Evolutionary conservation across 257 asterid genomes (phyloP), one percentile per base, ranked within the genome.

Genomic region (Cordia subcordata): DNA sequence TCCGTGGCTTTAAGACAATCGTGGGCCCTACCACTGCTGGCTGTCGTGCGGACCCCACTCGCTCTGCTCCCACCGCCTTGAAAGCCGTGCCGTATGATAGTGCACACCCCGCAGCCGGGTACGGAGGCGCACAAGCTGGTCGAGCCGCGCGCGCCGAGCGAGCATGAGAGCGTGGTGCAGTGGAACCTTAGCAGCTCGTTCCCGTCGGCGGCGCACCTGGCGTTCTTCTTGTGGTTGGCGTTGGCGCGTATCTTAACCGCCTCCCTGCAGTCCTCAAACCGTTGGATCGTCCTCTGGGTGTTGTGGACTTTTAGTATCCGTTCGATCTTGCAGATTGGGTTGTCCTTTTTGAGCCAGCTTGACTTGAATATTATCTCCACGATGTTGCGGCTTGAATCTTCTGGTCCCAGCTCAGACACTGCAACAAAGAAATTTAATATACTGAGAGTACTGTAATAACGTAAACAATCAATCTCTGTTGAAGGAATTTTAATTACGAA

Each of bases 131-230:
- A 93, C 68, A 89, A 49, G 79, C 75, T 77, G 70, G 97, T 79
- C 1, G 94, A 71, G 70, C 86, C 96, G 8, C 85, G 81, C 0
- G 89, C 74, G 54, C 99, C 99, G 57, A 93, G 84, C 0, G 90
- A 33, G 82, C 99, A 93, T 17, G 81, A 68, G 74, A 93, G 83
- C 12, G 88, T 72, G 15, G 94, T 77, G 71, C 91, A 82, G 72
- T 86, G 85, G 80, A 93, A 93, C 18, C 99, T 78, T 4, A 93
- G 86, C 17, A 93, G 82, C 86, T 93, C 99, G 80, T 93, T 93
- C 6, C 99, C 99, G 65, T 89, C 99, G 55, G 99, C 99, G 60
- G 90, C 95, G 72, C 99, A 89, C 55, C 99, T 69, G 23, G 99
- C 88, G 70, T 73, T 70, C 46, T 81, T 76, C 81, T 82, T 88